Base-by-base conservation (phyloP, 495 filamentous ascomycete species). In the Hypoxylon trugodes region DNA sequence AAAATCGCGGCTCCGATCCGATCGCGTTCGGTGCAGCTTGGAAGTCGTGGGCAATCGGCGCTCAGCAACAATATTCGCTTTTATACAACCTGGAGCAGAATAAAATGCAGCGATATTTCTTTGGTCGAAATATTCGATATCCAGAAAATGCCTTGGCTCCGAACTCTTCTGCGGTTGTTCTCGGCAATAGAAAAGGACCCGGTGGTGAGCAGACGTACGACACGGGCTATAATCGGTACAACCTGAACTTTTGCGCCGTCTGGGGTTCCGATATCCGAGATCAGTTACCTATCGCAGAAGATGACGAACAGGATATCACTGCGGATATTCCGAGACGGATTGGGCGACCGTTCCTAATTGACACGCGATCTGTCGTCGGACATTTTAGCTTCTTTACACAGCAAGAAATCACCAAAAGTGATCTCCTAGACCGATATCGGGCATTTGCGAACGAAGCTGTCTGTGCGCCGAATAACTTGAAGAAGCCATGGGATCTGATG, bases 21-120 rank as follows among this genome's bases (percentile, higher is more conserved):
- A 70, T 70, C 37, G 66, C 69, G 10, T 69, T 69, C 19, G 69
- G 69, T 24, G 74, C 77, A 3, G 72, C 69, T 2, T 65, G 80
- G 62, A 68, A 72, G 1, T 73, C 79, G 28, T 85, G 83, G 82
- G 77, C 71, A 2, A 81, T 82, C 37, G 77, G 76, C 45, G 81
- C 81, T 0, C 82, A 85, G 58, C 79, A 82, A 32, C 82, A 86
- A 59, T 84, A 84, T 59, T 83, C 79, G 4, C 83, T 86, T 47
- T 65, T 86, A 4, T 70, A 78, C 13, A 81, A 85, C 38, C 75
- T 86, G 1, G 82, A 84, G 66, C 59, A 69, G n/a, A 75, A 76
- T 38, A 71, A 77, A 32, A 61, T 84, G 42, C 62, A 70, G 8
- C 73, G 69, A 4, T 86, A 86, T 59, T 83, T 83, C 40, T 85